A percentile compares a stretch with the other conserved stretches of the same genome.
Evolutionary conservation across 495 filamentous ascomycete genomes (phyloP).

Genomic region (Lindgomyces ingoldianus): DNA sequence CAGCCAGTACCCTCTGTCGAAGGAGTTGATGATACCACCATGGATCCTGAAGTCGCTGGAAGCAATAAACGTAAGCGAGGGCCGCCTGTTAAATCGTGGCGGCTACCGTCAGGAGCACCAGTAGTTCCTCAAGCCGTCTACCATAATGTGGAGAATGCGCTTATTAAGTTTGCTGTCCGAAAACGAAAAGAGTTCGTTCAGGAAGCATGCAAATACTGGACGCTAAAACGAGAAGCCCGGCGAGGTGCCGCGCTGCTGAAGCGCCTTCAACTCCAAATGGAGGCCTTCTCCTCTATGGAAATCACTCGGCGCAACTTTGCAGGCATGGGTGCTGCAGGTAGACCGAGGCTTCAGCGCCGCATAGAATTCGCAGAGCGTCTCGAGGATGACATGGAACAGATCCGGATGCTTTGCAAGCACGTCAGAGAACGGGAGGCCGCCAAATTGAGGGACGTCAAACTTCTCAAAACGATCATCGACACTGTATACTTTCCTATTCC

Average conservation of each 20-base stretch:
- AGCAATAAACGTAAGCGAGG: constrained; percentile 75
- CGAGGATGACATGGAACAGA: constrained; percentile 70
- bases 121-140: constrained; percentile 86
- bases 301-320: constrained; percentile 90
- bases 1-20: constrained; percentile 62
- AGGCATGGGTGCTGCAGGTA: constrained; percentile 82
- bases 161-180: constrained; percentile 73
- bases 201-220: constrained; percentile 96
- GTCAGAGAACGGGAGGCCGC: constrained; percentile 70
- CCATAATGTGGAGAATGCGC: constrained; percentile 73
- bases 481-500: constrained; percentile 86
- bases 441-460: constrained; percentile 73
- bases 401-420: constrained; percentile 66
- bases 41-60: constrained; percentile 51
- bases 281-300: constrained; percentile 94
- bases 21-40: constrained; percentile 37
- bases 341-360: constrained; percentile 71
- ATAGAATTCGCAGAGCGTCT: constrained; percentile 84
- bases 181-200: constrained; percentile 89
- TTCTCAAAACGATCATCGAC: constrained; percentile 76
- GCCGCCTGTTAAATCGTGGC: constrained; percentile 75
- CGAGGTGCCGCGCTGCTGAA: constrained; percentile 89
- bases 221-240: constrained; percentile 88
- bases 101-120: constrained; percentile 89
- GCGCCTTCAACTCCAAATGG: constrained; percentile 88